Conservation (phyloP, 2,329 filamentous ascomycete genomes). For the Fusarium sp. region DNA sequence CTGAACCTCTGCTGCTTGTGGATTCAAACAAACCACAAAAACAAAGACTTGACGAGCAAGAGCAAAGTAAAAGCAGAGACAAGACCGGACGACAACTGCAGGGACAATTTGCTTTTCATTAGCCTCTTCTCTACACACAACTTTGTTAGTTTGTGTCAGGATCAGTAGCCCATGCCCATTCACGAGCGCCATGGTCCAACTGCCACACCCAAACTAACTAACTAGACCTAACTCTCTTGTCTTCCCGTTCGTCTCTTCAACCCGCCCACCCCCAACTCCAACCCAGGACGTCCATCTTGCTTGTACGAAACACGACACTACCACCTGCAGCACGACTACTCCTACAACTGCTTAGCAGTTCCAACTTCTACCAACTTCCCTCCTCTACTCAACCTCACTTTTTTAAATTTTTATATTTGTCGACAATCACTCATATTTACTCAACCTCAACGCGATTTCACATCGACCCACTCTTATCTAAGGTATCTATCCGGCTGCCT, state of each 20-base stretch:
- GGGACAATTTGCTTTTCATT: conserved; percentile 25
- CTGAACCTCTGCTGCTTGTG: not conserved
- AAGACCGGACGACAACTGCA: conserved; percentile 1
- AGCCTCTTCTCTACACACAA: conserved; percentile 6
- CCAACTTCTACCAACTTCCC: conserved; percentile 20
- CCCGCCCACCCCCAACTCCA: conserved; percentile 23
- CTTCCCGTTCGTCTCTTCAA: conserved; percentile 32
- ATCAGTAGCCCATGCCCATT: conserved; percentile 12
- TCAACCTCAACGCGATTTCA: conserved; percentile 5
- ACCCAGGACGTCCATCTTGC: conserved; percentile 25
- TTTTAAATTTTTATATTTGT: not conserved
- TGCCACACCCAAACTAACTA: conserved; percentile 27
- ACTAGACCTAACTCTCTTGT: conserved; percentile 12
- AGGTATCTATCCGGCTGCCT: conserved; percentile 27
- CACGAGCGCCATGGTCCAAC: conserved; percentile 42
- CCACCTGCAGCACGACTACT: conserved; percentile 18
- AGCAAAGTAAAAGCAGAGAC: conserved; percentile 2
- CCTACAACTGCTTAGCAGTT: conserved; percentile 26
- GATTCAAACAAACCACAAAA: conserved; percentile 22
- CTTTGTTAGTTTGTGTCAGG: conserved; percentile 31
- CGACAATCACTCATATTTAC: conserved; percentile 3
- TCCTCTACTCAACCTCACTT: conserved; percentile 5
- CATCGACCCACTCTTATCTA: conserved; percentile 2
- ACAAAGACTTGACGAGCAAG: not conserved
- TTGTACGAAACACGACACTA: conserved; percentile 31